These are phyloP conservation scores for Aegilops bicornis DNA, from an alignment of 176 grass and related monocot species.

Conservation along the genomic window DNA sequence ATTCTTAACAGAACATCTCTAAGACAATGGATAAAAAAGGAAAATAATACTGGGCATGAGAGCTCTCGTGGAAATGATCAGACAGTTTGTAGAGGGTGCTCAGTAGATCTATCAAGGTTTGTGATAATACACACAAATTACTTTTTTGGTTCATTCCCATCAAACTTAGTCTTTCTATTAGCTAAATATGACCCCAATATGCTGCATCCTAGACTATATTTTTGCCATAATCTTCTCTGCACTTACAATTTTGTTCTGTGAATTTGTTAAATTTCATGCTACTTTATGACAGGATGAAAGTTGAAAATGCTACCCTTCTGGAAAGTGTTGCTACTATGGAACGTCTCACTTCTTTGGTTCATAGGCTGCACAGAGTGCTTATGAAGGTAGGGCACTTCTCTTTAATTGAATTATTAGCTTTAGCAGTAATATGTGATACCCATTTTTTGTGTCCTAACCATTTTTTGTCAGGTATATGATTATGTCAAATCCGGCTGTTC, in stretches of 20 bases:
- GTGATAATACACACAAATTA: conserved; percentile 11
- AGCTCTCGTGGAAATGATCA: conserved; percentile 34
- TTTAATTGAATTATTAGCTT: not conserved
- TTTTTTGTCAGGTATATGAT: conserved; percentile 52
- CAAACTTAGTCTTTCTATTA: not conserved
- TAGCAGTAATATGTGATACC: not conserved
- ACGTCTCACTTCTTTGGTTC: conserved; percentile 72
- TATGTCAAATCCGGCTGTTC: conserved; percentile 54
- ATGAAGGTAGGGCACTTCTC: conserved; percentile 51
- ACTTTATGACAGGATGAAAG: conserved; percentile 63
- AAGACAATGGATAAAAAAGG: conserved; percentile 71
- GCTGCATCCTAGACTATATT: not conserved
- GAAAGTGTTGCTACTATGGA: conserved; percentile 80
- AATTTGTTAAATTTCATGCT: conserved; percentile 24
- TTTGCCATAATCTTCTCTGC: conserved; percentile 16
- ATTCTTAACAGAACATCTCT: conserved; percentile 78
- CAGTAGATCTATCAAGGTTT: conserved; percentile 79
- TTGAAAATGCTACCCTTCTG: conserved; percentile 79
- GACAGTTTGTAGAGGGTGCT: conserved; percentile 39
- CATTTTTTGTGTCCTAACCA: not conserved
- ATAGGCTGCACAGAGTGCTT: conserved; percentile 75
- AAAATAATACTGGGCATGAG: conserved; percentile 35
- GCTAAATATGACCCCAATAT: not conserved
- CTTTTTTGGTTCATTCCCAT: not conserved
- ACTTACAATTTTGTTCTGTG: conserved; percentile 4